These are phyloP conservation scores for Akebia trifoliata DNA, from an alignment of 164 flowering plant species.

Conservation along the genomic window DNA sequence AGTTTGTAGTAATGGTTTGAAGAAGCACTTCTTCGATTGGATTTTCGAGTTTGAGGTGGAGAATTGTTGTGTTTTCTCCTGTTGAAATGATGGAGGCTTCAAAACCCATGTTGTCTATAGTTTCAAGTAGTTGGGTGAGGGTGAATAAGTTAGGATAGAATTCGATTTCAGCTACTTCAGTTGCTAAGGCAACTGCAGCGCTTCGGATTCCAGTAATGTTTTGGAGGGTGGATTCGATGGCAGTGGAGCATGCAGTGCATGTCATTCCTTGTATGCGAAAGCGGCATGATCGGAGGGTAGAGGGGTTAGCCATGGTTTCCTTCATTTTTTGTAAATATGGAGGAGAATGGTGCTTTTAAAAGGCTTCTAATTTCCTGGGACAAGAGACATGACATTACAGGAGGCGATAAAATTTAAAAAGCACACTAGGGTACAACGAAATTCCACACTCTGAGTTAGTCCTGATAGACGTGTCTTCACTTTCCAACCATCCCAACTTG, in stretches of 20 bases:
- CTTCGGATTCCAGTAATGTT: slow-evolving; percentile 5
- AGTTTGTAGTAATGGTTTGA: neutral
- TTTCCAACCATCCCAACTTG: too few relatives aligned
- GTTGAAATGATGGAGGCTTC: slow-evolving; percentile 9
- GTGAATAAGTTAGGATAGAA: slow-evolving; percentile 7
- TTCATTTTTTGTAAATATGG: too few relatives aligned
- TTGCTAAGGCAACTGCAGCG: slow-evolving; percentile 15
- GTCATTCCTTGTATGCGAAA: slow-evolving; percentile 15
- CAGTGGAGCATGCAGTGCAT: slow-evolving; percentile 16
- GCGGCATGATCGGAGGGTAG: slow-evolving; percentile 8
- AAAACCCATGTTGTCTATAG: slow-evolving; percentile 16
- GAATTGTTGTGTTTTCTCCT: slow-evolving; percentile 8
- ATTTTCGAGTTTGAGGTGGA: slow-evolving; percentile 11
- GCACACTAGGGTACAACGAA: too few relatives aligned
- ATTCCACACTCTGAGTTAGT: too few relatives aligned
- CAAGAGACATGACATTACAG: too few relatives aligned
- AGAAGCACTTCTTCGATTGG: slow-evolving; percentile 4
- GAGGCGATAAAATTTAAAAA: too few relatives aligned
- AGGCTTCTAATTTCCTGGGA: too few relatives aligned
- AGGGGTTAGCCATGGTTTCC: slow-evolving; percentile 1
- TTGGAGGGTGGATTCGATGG: slow-evolving; percentile 13
- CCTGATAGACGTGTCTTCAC: too few relatives aligned
- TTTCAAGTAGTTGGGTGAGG: slow-evolving; percentile 4
- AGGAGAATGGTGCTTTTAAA: too few relatives aligned
- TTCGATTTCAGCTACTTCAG: slow-evolving; percentile 16